Conservation (phyloP, 2,329 filamentous ascomycete genomes). For the Xylariaceae sp. region DNA sequence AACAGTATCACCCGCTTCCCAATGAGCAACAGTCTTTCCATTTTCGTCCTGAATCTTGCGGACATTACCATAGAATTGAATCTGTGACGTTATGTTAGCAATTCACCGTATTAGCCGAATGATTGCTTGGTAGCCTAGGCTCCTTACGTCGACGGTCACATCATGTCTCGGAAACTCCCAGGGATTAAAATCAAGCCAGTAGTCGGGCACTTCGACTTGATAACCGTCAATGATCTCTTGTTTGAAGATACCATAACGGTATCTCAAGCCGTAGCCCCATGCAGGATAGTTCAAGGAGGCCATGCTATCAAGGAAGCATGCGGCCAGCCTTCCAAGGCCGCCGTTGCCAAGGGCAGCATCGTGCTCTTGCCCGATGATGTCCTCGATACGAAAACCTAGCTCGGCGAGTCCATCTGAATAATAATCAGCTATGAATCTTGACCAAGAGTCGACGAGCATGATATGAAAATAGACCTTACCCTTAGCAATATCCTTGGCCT, state of each 20-base stretch:
- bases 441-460: background rate
- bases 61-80: slow-evolving; percentile 92
- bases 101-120: background rate
- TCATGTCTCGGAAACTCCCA: slow-evolving; percentile 98
- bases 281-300: slow-evolving; percentile 93
- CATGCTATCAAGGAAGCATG: slow-evolving; percentile 94
- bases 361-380: slow-evolving; percentile 90
- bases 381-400: slow-evolving; percentile 94
- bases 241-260: slow-evolving; percentile 98
- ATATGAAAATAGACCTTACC: slow-evolving; percentile 45
- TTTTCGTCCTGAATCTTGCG: slow-evolving; percentile 69
- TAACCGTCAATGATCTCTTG: slow-evolving; percentile 98
- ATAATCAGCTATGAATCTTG: slow-evolving; percentile 8
- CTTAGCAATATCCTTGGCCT: slow-evolving; percentile 78
- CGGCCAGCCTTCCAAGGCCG: slow-evolving; percentile 87
- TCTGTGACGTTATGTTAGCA: slow-evolving; percentile 36
- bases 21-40: slow-evolving; percentile 70
- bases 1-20: slow-evolving; percentile 93
- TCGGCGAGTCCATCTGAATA: slow-evolving; percentile 72
- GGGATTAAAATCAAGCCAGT: slow-evolving; percentile 98
- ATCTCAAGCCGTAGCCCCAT: slow-evolving; percentile 95
- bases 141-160: slow-evolving; percentile 76
- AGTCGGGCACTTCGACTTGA: slow-evolving; percentile 96
- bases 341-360: slow-evolving; percentile 96
- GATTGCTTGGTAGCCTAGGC: background rate